Percentiles rank a stretch among this genome's conserved stretches.
phyloP scores from a whole-genome alignment of 116 monocot genomes.

The Iris pallida region DNA sequence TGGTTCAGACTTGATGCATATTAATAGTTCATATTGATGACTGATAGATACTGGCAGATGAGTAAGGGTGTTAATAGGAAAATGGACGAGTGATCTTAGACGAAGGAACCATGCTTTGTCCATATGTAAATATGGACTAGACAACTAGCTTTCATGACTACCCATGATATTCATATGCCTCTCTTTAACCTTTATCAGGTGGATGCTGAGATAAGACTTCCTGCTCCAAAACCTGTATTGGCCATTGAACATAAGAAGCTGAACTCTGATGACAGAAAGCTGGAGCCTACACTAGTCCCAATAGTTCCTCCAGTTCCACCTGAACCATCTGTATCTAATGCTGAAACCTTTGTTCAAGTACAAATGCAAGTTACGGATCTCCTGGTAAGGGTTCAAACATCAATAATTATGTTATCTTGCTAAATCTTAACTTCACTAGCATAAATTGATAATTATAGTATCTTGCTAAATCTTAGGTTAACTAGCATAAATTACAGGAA shows the following conservation, averaged over 20 bases:
- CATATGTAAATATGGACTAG: no score
- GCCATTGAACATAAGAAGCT: slow-evolving; percentile 10
- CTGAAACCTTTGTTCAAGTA: slow-evolving; percentile 15
- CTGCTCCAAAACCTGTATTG: background rate
- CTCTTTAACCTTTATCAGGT: slow-evolving; percentile 1
- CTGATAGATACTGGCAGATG: no score
- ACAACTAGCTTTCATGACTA: no score
- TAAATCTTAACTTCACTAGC: background rate
- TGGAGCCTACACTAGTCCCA: background rate
- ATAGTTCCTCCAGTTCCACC: background rate
- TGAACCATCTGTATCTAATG: background rate
- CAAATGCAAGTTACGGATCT: slow-evolving; percentile 33
- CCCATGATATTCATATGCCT: no score
- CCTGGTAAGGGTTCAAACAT: slow-evolving; percentile 27
- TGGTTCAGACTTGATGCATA: no score
- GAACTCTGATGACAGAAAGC: slow-evolving; percentile 4
- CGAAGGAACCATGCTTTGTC: no score
- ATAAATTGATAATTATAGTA: background rate
- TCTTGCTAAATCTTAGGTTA: background rate
- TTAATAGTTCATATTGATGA: no score
- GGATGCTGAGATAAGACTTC: slow-evolving; percentile 3
- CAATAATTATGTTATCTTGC: background rate
- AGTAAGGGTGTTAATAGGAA: no score
- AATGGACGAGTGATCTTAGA: no score
- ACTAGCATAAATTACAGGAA: background rate